Conservation (phyloP, 1,139 yeast genomes). For the Candida smagusa region DNA sequence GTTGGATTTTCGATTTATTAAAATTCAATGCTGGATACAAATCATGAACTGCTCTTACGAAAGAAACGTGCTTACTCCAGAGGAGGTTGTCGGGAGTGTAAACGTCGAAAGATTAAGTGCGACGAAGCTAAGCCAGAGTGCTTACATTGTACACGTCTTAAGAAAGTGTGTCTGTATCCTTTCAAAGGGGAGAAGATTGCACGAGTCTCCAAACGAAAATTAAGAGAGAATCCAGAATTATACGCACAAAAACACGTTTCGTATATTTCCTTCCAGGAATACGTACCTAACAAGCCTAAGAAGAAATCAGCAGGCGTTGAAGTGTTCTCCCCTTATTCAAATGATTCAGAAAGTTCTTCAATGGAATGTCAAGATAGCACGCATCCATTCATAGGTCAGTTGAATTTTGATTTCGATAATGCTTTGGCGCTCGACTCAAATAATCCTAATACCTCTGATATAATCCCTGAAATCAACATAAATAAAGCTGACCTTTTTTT, state of each 20-base stretch:
- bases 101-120: slow-evolving; percentile 41
- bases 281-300: slow-evolving; percentile 7
- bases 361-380: no score
- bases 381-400: no score
- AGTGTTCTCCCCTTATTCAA: no score
- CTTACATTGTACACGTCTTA: slow-evolving; percentile 35
- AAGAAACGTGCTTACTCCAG: slow-evolving; percentile 15
- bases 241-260: slow-evolving; percentile 2
- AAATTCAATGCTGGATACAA: no score
- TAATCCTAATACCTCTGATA: background rate
- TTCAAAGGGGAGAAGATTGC: slow-evolving; percentile 16
- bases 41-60: no score
- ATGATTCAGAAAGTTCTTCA: no score
- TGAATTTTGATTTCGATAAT: background rate
- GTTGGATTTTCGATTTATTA: no score
- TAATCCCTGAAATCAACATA: background rate
- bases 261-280: slow-evolving; percentile 7
- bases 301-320: no score
- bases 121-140: slow-evolving; percentile 57
- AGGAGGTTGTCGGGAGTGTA: slow-evolving; percentile 26
- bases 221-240: slow-evolving; percentile 10
- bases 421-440: slow-evolving; percentile 3
- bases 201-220: slow-evolving; percentile 12
- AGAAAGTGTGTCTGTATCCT: slow-evolving; percentile 21
- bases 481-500: background rate